Evolutionary conservation across 1,284 basidiomycete species (phyloP), one percentile per base, ranked within the genome.

Genomic region (Lentinula novae-zelandiae): DNA sequence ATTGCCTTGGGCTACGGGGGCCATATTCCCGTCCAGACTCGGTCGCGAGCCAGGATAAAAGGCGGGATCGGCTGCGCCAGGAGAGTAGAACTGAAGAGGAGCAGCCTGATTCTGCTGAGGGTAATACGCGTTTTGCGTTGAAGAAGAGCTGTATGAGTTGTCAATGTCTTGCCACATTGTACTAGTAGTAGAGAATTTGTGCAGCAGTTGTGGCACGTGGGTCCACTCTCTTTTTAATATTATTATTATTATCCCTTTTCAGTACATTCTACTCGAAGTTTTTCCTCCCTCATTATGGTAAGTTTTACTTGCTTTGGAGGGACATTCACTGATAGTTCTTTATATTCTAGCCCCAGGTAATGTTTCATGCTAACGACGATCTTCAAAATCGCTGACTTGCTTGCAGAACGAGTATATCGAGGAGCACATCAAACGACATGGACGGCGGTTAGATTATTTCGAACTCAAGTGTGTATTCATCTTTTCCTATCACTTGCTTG

Each of bases 321-420:
- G 22, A 31, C 10, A 8, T 53, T 53, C 1, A 53, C 34, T 44
- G 42, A 54, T 20, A 51, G 68, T 52, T 60, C 50, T 58, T 54
- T 60, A 27, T 69, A 60, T 53, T 68, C 61, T 69, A 90, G 89
- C 89, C 89, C 71, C 89, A 90, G 84, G 88, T 90, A 77, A 62
- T 67, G 53, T 10, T 40, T 22, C 13, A 17, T 22, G 20, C 22
- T 42, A 22, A 7, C 13, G 4, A 17, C 2, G 20, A 9, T 5
- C 12, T 7, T 22, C n/a, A n/a, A 20, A 20, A 15, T 15, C 20
- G 48, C 48, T 58, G 5, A 58, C 13, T 7, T n/a, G 2, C 39
- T 13, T n/a, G 27, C n/a, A 93, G 89, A 94, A 94, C 78, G 92
- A 94, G 73, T 94, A 94, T 71, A 94, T 94, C 71, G 92, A 94